Evolutionary conservation across 257 asterid species (phyloP).

Genomic region (Voacanga thouarsii): DNA sequence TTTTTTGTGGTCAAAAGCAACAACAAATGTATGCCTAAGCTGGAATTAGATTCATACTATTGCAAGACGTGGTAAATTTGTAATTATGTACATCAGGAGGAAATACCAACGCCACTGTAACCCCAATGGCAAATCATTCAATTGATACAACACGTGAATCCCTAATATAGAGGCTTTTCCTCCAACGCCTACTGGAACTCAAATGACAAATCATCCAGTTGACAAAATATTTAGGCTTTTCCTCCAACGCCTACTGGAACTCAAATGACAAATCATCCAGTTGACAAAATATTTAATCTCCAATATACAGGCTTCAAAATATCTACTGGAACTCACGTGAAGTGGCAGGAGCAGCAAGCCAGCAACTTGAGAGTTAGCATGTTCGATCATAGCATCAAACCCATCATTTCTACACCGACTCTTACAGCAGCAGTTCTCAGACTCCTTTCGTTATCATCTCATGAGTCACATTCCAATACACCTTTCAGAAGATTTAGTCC

Average conservation of each 20-base stretch:
- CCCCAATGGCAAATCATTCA: background rate
- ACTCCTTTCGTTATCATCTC: conserved; percentile 10
- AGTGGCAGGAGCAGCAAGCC: background rate
- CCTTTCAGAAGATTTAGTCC: conserved; percentile 83
- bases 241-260: no score
- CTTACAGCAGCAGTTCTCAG: background rate
- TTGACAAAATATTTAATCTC: background rate
- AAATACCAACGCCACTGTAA: background rate
- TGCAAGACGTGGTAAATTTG: no score
- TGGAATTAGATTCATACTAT: background rate
- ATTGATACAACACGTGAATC: conserved; percentile 5
- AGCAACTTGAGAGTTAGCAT: background rate
- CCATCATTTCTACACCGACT: background rate
- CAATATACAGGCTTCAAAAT: background rate
- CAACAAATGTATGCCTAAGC: background rate
- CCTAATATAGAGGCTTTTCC: background rate
- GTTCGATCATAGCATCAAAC: background rate
- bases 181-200: background rate
- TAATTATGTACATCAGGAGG: conserved; percentile 8
- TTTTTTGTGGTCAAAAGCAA: no score
- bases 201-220: conserved; percentile 6
- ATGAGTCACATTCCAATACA: conserved; percentile 53
- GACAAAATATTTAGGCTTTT: no score
- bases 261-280: no score
- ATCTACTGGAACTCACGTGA: no score